Evolutionary conservation across 202 grass and related monocot species (phyloP).

Genomic region (Elaeis oleifera): DNA sequence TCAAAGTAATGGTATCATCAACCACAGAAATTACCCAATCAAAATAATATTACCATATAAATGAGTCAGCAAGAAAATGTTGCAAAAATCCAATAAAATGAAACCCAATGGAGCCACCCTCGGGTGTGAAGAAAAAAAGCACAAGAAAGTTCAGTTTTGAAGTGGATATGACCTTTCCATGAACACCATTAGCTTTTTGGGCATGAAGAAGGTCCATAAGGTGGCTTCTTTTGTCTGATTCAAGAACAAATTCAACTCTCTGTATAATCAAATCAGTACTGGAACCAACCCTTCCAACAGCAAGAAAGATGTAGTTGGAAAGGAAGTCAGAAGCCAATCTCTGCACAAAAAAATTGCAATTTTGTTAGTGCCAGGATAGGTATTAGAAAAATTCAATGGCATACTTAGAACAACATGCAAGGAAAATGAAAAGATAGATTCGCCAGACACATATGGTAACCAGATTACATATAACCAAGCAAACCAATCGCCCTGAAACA

Average conservation of each 20-base stretch:
- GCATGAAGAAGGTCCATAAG: conserved; percentile 17
- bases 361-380: neutral
- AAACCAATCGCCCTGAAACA: no score
- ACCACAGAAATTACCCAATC: neutral
- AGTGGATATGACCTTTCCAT: conserved; percentile 2
- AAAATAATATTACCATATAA: neutral
- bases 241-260: conserved; percentile 9
- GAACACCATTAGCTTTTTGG: conserved; percentile 4
- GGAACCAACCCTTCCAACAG: conserved; percentile 18
- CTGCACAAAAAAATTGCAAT: neutral
- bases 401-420: no score
- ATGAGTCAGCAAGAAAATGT: no score
- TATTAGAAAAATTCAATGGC: neutral
- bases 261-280: conserved; percentile 16
- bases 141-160: no score
- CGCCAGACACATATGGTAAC: no score
- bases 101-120: no score
- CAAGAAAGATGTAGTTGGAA: conserved; percentile 10
- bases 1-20: neutral
- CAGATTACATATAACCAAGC: no score
- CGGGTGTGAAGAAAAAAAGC: no score
- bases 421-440: no score
- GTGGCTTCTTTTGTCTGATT: conserved; percentile 15
- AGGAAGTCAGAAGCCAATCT: conserved; percentile 18
- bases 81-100: no score